Evolutionary conservation across 2,329 filamentous ascomycete species (phyloP).

Genomic region (Colletotrichum sp.): DNA sequence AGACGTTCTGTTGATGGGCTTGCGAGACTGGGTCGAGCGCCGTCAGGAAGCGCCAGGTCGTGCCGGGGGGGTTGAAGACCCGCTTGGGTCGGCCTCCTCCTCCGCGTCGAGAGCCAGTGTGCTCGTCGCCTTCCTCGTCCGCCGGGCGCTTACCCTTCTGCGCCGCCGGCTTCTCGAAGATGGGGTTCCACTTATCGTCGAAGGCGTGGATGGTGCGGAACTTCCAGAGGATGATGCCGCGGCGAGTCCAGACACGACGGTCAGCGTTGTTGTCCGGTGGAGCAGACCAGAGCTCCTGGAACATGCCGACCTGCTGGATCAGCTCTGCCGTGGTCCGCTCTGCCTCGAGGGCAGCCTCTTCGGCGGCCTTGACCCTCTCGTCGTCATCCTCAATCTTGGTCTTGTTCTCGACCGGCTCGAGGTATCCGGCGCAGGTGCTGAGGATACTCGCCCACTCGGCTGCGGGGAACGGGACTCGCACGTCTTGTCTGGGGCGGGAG

Average conservation of each 20-base stretch:
- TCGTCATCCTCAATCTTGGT: conserved; percentile 26
- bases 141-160: conserved; percentile 18
- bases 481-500: conserved; percentile 48
- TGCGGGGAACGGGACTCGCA: conserved; percentile 63
- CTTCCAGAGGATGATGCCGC: conserved; percentile 67
- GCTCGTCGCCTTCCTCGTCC: conserved; percentile 30
- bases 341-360: conserved; percentile 19
- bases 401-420: conserved; percentile 26
- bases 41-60: conserved; percentile 67
- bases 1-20: conserved; percentile 57
- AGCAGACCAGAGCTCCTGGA: conserved; percentile 68
- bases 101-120: conserved; percentile 18
- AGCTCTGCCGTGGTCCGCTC: conserved; percentile 47
- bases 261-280: conserved; percentile 42
- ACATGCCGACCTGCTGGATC: conserved; percentile 67
- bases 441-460: conserved; percentile 64
- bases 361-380: conserved; percentile 26
- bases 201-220: conserved; percentile 57
- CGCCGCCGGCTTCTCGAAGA: conserved; percentile 35
- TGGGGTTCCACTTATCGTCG: conserved; percentile 50
- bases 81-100: conserved; percentile 16
- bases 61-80: conserved; percentile 56
- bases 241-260: conserved; percentile 55
- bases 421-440: conserved; percentile 60
- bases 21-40: conserved; percentile 64